Evolutionary conservation across 2,329 filamentous ascomycete genomes (phyloP).

Genomic region (Cucurbitaria berberidis): DNA sequence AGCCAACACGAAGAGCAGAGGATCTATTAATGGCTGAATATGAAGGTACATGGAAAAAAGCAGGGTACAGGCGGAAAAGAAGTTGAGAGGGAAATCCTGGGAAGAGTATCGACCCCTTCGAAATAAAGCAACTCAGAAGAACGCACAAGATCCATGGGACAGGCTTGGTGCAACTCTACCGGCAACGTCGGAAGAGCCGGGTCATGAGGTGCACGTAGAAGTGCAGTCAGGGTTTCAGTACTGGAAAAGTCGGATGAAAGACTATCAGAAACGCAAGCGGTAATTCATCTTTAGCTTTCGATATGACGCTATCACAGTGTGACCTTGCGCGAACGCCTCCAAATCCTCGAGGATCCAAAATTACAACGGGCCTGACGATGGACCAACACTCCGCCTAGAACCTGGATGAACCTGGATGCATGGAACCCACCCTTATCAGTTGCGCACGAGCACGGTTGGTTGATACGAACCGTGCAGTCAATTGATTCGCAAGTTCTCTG

Average conservation of each 20-base stretch:
- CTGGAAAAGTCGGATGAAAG: no score
- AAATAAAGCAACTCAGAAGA: no score
- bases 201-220: background rate
- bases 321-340: background rate
- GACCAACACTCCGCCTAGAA: background rate
- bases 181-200: no score
- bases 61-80: no score
- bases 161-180: no score
- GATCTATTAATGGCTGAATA: no score
- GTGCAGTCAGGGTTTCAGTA: no score
- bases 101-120: no score
- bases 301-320: background rate
- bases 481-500: background rate
- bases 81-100: no score
- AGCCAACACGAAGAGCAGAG: no score
- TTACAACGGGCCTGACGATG: background rate
- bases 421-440: conserved; percentile 1
- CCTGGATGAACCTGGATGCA: background rate
- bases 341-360: background rate
- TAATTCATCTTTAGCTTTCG: background rate
- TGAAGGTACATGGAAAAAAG: no score
- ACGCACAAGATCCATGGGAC: no score
- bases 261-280: background rate
- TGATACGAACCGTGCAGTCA: background rate
- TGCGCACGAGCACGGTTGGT: background rate